Evolutionary conservation across 2,329 filamentous ascomycete species (phyloP).

Genomic region (Didymella sp.): DNA sequence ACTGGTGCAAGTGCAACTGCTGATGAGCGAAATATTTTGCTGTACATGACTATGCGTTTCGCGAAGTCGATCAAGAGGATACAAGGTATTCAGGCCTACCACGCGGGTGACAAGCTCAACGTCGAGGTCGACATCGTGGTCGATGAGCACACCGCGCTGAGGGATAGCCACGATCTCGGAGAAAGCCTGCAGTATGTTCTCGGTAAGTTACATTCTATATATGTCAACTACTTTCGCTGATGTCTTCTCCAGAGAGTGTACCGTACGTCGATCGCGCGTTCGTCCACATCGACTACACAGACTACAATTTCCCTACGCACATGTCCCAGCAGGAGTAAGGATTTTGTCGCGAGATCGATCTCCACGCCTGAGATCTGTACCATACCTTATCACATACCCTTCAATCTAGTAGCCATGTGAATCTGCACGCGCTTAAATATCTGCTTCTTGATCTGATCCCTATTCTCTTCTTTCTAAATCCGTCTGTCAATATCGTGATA

Average conservation of each 20-base stretch:
- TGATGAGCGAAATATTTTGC: slow-evolving; percentile 81
- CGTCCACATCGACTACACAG: slow-evolving; percentile 60
- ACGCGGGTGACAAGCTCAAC: slow-evolving; percentile 83
- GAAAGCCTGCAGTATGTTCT: slow-evolving; percentile 84
- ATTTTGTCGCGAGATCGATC: neutral
- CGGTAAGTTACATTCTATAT: slow-evolving; percentile 48
- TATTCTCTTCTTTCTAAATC: too few relatives aligned
- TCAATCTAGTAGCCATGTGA: neutral
- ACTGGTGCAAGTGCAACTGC: slow-evolving; percentile 79
- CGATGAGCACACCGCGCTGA: slow-evolving; percentile 74
- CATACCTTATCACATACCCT: neutral
- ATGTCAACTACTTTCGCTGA: slow-evolving; percentile 17
- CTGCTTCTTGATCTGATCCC: too few relatives aligned
- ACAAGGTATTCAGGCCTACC: slow-evolving; percentile 83
- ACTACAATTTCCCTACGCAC: slow-evolving; percentile 59
- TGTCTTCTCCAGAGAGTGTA: slow-evolving; percentile 65
- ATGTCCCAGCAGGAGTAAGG: slow-evolving; percentile 55
- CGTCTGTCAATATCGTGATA: too few relatives aligned
- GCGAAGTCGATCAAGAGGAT: slow-evolving; percentile 86
- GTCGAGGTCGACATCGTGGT: slow-evolving; percentile 85
- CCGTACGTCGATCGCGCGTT: slow-evolving; percentile 71
- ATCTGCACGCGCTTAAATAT: neutral
- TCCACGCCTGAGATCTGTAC: neutral
- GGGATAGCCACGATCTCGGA: slow-evolving; percentile 81
- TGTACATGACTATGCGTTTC: slow-evolving; percentile 94